Percentiles rank a stretch among this genome's conserved stretches.
Conservation (phyloP, 129 eudicot genomes). For the Kitagawia praeruptora region DNA sequence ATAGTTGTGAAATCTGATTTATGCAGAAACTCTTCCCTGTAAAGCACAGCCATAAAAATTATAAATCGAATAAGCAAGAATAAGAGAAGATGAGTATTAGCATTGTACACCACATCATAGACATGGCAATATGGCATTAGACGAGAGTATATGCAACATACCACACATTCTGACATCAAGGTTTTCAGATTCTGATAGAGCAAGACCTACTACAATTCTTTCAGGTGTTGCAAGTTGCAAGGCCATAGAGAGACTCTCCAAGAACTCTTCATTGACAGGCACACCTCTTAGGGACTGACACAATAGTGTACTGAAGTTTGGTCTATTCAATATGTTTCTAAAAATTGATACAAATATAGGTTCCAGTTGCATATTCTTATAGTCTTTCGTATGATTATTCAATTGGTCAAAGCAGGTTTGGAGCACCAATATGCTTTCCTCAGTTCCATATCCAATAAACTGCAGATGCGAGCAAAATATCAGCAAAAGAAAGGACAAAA, state of each 20-base stretch:
- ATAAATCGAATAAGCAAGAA: conserved; percentile 3
- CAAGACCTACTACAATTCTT: conserved; percentile 76
- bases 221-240: conserved; percentile 53
- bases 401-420: conserved; percentile 63
- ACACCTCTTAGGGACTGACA: conserved; percentile 45
- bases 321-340: conserved; percentile 52
- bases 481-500: background rate
- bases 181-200: conserved; percentile 63
- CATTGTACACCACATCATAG: background rate
- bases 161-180: conserved; percentile 70
- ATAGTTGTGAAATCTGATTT: conserved; percentile 56
- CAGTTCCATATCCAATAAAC: conserved; percentile 59
- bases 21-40: conserved; percentile 81
- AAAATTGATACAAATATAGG: conserved; percentile 54
- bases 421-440: conserved; percentile 64
- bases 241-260: conserved; percentile 58
- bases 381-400: conserved; percentile 42
- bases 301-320: conserved; percentile 77
- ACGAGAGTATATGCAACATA: conserved; percentile 20
- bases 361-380: conserved; percentile 45
- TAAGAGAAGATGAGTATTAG: background rate
- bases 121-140: background rate
- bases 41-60: conserved; percentile 7
- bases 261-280: conserved; percentile 46
- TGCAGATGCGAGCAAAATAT: conserved; percentile 24